Evolutionary conservation across 257 asterid genomes (phyloP), one percentile per base, ranked within the genome.

Genomic region (Nicotiana paniculata): DNA sequence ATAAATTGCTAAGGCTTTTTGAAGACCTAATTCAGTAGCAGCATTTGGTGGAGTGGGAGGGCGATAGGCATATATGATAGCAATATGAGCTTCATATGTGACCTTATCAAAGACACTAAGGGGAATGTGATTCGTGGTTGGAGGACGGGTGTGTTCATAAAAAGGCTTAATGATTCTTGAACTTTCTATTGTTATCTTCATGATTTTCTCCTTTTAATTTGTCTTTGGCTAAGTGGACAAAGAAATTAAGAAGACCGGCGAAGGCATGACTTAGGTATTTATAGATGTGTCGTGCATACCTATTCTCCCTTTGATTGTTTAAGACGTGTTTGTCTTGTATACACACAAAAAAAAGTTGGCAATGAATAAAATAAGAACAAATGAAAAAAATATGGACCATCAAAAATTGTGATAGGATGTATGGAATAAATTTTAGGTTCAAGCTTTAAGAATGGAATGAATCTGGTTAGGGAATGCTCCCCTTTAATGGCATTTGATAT

Each of bases 101-200:
- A 87, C 89, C 86, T 90, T 91, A 79, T 94, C 98, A 68, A 94
- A 94, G 32, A 93, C 91, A 3, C 92, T 90, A 11, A 94, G 81
- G 46, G 95, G 90, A 61, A 89, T 83, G 83, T 37, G 43, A 24
- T 65, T 58, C 10, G 82, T 68, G 28, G 77, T 81, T 4, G 89
- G 8, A 46, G 95, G 91, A 69, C 90, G 86, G 13, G 70, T 86
- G 70, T 84, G 90, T 84, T 87, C 88, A 62, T 93, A 86, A 48
- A 83, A 83, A 65, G 98, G 97, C 89, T 88, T 90, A 28, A 92
- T 85, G 77, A 91, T 84, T 89, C 81, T 92, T 77, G 98, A 92
- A 82, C 89, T 90, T 77, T 72, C 88, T 84, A 84, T 79, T 84
- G 70, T 92, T 67, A 92, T 84, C 79, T 90, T 90, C 94, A 92